phyloP scores from a whole-genome alignment of 2,329 filamentous ascomycete genomes.

The Colletotrichum orchidophilum region DNA sequence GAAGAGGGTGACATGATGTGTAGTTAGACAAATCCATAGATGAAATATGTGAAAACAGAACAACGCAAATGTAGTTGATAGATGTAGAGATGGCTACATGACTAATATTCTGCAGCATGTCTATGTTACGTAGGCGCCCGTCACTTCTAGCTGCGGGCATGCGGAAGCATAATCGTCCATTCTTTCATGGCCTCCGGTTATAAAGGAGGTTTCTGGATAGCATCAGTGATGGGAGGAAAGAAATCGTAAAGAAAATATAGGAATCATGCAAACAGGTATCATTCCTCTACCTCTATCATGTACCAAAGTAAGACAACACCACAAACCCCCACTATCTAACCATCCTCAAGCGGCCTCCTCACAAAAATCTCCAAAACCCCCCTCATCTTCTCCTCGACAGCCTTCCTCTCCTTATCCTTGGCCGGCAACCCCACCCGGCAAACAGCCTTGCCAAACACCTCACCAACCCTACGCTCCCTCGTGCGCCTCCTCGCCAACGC shows the following conservation, averaged over 20 bases:
- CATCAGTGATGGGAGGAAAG: no score
- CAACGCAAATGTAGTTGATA: no score
- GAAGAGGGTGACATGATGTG: neutral
- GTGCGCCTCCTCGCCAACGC: constrained; percentile 60
- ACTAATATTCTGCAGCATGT: neutral
- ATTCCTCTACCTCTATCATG: neutral
- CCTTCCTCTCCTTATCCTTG: constrained; percentile 65
- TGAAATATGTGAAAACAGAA: no score
- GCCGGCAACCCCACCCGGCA: constrained; percentile 58
- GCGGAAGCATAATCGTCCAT: neutral
- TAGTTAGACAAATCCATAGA: neutral
- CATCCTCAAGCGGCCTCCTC: constrained; percentile 35
- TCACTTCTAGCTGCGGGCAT: neutral
- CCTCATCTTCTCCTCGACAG: constrained; percentile 70
- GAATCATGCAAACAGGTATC: neutral
- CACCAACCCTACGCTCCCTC: constrained; percentile 70
- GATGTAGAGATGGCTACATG: no score
- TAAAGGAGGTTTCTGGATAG: neutral
- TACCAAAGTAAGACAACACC: neutral
- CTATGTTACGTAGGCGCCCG: neutral
- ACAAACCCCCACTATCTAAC: neutral
- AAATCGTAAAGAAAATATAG: no score
- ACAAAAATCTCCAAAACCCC: constrained; percentile 76
- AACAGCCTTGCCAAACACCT: constrained; percentile 70
- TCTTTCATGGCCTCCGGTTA: neutral